phyloP scores from a whole-genome alignment of 2,329 filamentous ascomycete genomes.

The Tolypocladium nubicola region DNA sequence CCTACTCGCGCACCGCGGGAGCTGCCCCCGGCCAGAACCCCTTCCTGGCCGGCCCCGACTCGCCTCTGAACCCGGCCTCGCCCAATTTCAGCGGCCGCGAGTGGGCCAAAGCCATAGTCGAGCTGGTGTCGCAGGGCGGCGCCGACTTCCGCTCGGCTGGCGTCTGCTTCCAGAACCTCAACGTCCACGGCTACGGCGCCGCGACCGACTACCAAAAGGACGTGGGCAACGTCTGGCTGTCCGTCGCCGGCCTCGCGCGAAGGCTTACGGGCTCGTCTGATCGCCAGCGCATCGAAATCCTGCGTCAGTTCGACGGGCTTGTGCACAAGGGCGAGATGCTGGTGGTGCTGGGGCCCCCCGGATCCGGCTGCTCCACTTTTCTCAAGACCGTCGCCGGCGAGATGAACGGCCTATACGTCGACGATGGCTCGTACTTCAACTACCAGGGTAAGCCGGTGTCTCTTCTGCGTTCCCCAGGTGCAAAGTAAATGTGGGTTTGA shows the following conservation, averaged over 20 bases:
- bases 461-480: background rate
- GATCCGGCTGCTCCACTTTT: conserved; percentile 71
- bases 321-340: conserved; percentile 65
- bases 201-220: conserved; percentile 63
- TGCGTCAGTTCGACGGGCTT: conserved; percentile 56
- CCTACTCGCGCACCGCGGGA: conserved; percentile 39
- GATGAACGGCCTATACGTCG: conserved; percentile 67
- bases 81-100: conserved; percentile 41
- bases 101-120: conserved; percentile 52
- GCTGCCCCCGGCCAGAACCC: conserved; percentile 28
- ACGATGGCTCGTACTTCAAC: conserved; percentile 63
- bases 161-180: conserved; percentile 56
- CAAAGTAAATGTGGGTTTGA: background rate
- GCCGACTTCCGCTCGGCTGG: conserved; percentile 49
- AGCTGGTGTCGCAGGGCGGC: conserved; percentile 40
- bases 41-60: conserved; percentile 36
- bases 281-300: conserved; percentile 53
- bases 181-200: conserved; percentile 56
- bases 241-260: conserved; percentile 30
- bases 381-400: conserved; percentile 78
- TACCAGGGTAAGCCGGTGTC: conserved; percentile 52
- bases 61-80: conserved; percentile 42
- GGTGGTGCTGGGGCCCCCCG: conserved; percentile 62
- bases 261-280: conserved; percentile 37
- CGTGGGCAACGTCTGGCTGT: conserved; percentile 50